These are phyloP conservation scores for Sporothrix mexicana DNA, from an alignment of 2,329 filamentous ascomycete species.

Conservation along the genomic window DNA sequence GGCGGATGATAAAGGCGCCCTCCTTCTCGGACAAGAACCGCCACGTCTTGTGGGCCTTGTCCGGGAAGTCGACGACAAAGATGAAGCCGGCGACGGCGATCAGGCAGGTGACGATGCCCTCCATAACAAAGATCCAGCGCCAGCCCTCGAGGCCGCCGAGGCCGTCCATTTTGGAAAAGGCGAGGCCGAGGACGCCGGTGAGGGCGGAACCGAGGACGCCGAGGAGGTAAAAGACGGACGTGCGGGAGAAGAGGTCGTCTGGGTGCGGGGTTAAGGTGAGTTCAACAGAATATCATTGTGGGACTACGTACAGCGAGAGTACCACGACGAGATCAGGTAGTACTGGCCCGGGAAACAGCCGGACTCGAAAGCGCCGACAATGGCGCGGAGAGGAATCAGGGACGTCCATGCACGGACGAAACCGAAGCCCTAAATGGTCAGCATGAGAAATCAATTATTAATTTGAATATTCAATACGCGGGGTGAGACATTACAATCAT, in stretches of 20 bases:
- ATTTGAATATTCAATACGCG: background rate
- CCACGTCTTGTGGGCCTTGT: constrained; percentile 21
- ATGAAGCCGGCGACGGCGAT: background rate
- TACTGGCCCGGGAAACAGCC: constrained; percentile 19
- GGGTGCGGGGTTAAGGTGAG: background rate
- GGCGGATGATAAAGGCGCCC: constrained; percentile 12
- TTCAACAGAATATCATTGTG: too few relatives aligned
- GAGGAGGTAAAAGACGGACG: constrained; percentile 18
- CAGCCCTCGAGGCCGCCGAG: constrained; percentile 9
- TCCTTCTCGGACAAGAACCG: background rate
- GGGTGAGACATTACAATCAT: background rate
- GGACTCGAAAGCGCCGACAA: constrained; percentile 11
- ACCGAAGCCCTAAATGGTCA: background rate
- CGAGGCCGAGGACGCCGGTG: background rate
- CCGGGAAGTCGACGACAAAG: constrained; percentile 13
- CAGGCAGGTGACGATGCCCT: constrained; percentile 4
- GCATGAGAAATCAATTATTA: background rate
- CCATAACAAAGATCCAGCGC: constrained; percentile 24
- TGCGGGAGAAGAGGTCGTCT: constrained; percentile 23
- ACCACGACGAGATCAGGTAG: constrained; percentile 20
- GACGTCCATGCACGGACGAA: background rate
- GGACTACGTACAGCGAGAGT: constrained; percentile 11
- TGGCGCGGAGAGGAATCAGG: constrained; percentile 1
- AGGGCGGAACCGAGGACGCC: constrained; percentile 14
- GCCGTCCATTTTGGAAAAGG: constrained; percentile 19